A percentile compares a stretch with the other conserved stretches of the same genome.
These are phyloP conservation scores for Cryptomeria japonica DNA, from an alignment of 75 land plant genomes.

Conservation along the genomic window DNA sequence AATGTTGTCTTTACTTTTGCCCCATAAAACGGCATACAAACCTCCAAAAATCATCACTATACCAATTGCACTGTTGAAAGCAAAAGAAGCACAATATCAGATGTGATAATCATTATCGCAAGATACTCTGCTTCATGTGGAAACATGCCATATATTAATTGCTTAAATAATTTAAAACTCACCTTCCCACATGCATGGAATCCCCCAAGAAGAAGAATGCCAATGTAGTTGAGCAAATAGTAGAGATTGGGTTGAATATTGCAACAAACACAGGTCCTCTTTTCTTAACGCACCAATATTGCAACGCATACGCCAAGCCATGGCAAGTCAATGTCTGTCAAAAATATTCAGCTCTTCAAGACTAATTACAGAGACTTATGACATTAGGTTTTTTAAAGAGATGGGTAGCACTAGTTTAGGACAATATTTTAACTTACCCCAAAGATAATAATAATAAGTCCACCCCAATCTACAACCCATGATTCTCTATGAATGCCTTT, in stretches of 20 bases:
- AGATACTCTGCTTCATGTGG: no score
- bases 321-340: no score
- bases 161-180: not conserved
- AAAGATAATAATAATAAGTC: not conserved
- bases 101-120: no score
- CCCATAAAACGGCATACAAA: not conserved
- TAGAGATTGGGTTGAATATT: not conserved
- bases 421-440: no score
- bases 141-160: no score
- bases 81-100: no score
- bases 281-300: not conserved
- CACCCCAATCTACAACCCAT: not conserved
- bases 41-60: not conserved
- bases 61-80: not conserved
- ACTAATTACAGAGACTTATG: no score
- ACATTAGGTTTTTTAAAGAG: not conserved
- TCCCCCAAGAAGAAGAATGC: not conserved
- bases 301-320: no score
- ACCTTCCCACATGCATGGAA: not conserved
- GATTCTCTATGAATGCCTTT: not conserved
- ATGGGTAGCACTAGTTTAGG: no score
- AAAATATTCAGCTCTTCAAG: no score
- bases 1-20: not conserved
- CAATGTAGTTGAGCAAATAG: not conserved
- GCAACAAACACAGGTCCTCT: conserved; percentile 6